These are phyloP conservation scores for Candida andamanensis DNA, from an alignment of 805 yeast genomes.

Conservation along the genomic window DNA sequence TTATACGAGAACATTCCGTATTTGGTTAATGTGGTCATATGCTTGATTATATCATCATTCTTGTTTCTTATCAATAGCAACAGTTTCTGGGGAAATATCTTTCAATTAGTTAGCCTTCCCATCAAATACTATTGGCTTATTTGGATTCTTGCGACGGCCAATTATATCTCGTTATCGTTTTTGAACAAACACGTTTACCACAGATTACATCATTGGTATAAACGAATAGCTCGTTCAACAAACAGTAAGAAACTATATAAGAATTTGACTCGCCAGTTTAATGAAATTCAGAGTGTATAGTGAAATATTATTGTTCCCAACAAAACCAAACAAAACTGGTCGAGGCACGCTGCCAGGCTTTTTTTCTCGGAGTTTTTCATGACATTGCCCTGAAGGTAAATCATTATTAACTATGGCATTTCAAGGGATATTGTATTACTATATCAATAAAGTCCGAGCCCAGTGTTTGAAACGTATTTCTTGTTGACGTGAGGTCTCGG, in stretches of 20 bases:
- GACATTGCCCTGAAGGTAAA: no score
- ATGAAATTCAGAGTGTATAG: not conserved
- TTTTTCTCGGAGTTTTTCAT: no score
- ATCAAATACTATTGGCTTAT: conserved; percentile 47
- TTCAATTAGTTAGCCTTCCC: conserved; percentile 70
- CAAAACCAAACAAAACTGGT: no score
- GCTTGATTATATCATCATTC: conserved; percentile 45
- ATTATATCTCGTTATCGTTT: conserved; percentile 43
- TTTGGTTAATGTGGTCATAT: conserved; percentile 50
- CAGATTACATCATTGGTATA: conserved; percentile 15
- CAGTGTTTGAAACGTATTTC: no score
- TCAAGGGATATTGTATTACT: no score
- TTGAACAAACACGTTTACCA: conserved; percentile 44
- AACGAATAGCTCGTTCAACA: conserved; percentile 6
- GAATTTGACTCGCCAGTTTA: conserved; percentile 20
- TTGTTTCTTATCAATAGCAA: conserved; percentile 53
- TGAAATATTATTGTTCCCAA: no score
- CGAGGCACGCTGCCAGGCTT: no score
- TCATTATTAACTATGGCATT: no score
- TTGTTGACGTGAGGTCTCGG: no score
- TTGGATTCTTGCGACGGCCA: conserved; percentile 40
- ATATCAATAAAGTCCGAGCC: no score
- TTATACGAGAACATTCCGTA: conserved; percentile 66
- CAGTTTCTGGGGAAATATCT: conserved; percentile 55
- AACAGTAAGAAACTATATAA: conserved; percentile 39